These are phyloP conservation scores for Ganoderma meredithae DNA, from an alignment of 1,284 basidiomycete species.

Conservation along the genomic window DNA sequence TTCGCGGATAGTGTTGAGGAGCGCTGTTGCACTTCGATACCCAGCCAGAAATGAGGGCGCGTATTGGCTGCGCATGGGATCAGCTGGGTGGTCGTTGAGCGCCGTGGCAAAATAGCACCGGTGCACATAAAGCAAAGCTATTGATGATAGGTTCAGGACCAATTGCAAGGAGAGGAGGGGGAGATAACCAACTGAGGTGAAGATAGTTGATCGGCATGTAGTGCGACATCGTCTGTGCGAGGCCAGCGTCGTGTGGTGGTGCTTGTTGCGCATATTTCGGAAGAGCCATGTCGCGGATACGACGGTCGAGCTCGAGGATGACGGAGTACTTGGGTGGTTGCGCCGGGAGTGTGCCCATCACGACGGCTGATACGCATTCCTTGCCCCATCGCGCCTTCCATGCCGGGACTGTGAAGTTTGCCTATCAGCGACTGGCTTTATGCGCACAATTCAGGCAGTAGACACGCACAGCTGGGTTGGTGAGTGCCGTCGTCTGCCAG, in stretches of 20 bases:
- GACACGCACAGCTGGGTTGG: slow-evolving; percentile 39
- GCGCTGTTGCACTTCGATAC: slow-evolving; percentile 70
- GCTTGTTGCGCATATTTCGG: slow-evolving; percentile 41
- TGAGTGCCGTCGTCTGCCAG: slow-evolving; percentile 39
- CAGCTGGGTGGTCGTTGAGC: slow-evolving; percentile 60
- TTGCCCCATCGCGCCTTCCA: slow-evolving; percentile 79
- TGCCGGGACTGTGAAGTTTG: slow-evolving; percentile 58
- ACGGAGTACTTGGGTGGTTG: slow-evolving; percentile 59
- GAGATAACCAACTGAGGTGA: slow-evolving; percentile 58
- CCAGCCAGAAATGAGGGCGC: slow-evolving; percentile 72
- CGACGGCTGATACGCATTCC: slow-evolving; percentile 70
- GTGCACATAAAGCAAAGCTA: slow-evolving; percentile 69
- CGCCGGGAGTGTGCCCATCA: slow-evolving; percentile 68
- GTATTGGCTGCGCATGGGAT: slow-evolving; percentile 66
- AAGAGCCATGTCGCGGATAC: slow-evolving; percentile 40
- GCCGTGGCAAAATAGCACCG: slow-evolving; percentile 72
- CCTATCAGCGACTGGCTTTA: neutral
- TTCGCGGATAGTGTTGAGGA: slow-evolving; percentile 56
- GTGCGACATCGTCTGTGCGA: slow-evolving; percentile 61
- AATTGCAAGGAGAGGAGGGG: neutral
- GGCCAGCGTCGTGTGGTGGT: slow-evolving; percentile 53
- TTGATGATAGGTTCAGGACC: neutral
- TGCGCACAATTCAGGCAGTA: neutral
- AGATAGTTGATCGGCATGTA: slow-evolving; percentile 61
- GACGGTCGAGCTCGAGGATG: slow-evolving; percentile 43